These are phyloP conservation scores for Lentinula sp. DNA, from an alignment of 768 basidiomycete genomes.

Conservation along the genomic window DNA sequence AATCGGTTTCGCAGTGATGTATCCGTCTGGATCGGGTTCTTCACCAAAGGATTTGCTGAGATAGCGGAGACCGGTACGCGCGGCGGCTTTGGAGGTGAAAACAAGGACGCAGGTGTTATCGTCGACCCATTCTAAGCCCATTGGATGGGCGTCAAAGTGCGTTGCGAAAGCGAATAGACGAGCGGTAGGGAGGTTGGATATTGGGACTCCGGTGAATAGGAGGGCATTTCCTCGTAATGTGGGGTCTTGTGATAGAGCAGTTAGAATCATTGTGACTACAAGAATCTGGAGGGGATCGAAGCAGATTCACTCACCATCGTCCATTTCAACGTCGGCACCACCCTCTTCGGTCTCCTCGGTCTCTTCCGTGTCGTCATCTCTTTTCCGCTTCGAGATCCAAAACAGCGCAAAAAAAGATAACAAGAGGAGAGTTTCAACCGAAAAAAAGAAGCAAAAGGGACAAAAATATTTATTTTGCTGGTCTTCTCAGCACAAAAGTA, in stretches of 20 bases:
- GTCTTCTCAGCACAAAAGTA: conserved; percentile 22
- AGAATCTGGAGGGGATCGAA: too few relatives aligned
- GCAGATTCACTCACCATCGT: conserved; percentile 14
- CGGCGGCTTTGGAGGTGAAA: conserved; percentile 51
- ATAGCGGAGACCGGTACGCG: conserved; percentile 41
- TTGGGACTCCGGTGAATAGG: conserved; percentile 66
- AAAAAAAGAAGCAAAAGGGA: conserved; percentile 13
- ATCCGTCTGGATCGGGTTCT: conserved; percentile 50
- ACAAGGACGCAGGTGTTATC: conserved; percentile 80
- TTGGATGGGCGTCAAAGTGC: conserved; percentile 68
- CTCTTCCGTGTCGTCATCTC: conserved; percentile 12
- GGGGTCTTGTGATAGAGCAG: conserved; percentile 26
- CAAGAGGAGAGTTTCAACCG: neutral
- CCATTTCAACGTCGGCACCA: conserved; percentile 19
- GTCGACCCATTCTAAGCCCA: conserved; percentile 83
- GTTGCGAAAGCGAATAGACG: conserved; percentile 79
- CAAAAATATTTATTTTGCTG: conserved; percentile 38
- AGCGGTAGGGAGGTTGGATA: conserved; percentile 68
- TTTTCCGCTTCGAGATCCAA: conserved; percentile 29
- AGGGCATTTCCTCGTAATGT: conserved; percentile 59
- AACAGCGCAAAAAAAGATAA: too few relatives aligned
- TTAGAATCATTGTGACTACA: too few relatives aligned
- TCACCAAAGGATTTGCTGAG: conserved; percentile 50
- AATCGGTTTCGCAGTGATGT: conserved; percentile 59
- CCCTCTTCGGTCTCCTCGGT: conserved; percentile 22